These are phyloP conservation scores for Pisolithus orientalis DNA, from an alignment of 768 basidiomycete species.

Conservation along the genomic window DNA sequence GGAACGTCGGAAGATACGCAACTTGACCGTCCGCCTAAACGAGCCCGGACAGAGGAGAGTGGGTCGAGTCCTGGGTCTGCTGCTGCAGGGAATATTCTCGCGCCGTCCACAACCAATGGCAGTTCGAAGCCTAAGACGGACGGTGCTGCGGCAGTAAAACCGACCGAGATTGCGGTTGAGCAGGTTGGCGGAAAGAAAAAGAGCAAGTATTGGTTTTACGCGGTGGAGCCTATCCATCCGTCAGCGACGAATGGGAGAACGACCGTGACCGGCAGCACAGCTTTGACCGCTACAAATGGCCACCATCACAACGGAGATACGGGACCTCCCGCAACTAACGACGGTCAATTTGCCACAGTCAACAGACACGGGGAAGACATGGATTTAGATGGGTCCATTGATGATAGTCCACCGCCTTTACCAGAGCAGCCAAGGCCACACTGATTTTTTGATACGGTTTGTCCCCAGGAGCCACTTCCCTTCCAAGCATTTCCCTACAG, in stretches of 20 bases:
- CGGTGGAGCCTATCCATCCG: constrained; percentile 62
- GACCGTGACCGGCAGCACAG: constrained; percentile 7
- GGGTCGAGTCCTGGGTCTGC: constrained; percentile 45
- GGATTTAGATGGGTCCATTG: constrained; percentile 18
- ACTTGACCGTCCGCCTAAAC: constrained; percentile 53
- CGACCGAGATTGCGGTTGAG: constrained; percentile 69
- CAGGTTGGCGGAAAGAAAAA: constrained; percentile 74
- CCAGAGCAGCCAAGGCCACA: constrained; percentile 8
- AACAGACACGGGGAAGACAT: constrained; percentile 8
- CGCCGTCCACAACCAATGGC: constrained; percentile 18
- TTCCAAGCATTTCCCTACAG: constrained; percentile 7
- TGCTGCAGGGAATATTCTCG: constrained; percentile 23
- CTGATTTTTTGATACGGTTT: constrained; percentile 7
- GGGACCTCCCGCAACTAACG: constrained; percentile 2
- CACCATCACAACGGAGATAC: constrained; percentile 11
- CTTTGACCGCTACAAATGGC: constrained; percentile 15
- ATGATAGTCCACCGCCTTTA: constrained; percentile 12
- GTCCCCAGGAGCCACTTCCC: background rate
- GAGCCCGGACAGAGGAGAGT: constrained; percentile 75
- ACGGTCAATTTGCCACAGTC: constrained; percentile 4
- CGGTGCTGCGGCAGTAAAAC: constrained; percentile 62
- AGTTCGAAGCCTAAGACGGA: constrained; percentile 45
- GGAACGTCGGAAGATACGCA: constrained; percentile 49
- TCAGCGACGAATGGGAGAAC: constrained; percentile 15
- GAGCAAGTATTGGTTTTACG: constrained; percentile 87